Evolutionary conservation across 148 eudicot species (phyloP), one percentile per base, ranked within the genome.

Genomic region (Rhododendron kiyosumense): DNA sequence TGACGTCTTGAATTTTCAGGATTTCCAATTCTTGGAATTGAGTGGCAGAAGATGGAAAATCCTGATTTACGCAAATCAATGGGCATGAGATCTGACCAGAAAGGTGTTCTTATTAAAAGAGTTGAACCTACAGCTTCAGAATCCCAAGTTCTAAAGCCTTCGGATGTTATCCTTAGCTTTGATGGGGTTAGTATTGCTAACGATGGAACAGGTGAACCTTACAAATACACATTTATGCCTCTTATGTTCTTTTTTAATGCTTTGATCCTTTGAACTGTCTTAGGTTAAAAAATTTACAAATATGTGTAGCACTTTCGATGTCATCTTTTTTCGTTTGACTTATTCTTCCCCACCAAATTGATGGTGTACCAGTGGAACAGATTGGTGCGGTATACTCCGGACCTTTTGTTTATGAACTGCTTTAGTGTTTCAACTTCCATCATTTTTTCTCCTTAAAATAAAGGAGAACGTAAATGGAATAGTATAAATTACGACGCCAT

Each of bases 41-140:
- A 91, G 88, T 89, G 93, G 91, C 92, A 91, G 77, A 91, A 86
- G 87, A 91, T 89, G 93, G 91, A 89, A 84, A 91, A 89, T 76
- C 90, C 91, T 65, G 93, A 91, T 81, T 85, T 89, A 24, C 93
- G 93, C 20, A 51, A 79, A 51, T 85, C 91, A 28, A 87, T 88
- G 87, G 90, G 93, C 36, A 91, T 91, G 93, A 81, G 77, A 20
- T n/a, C 81, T 15, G 82, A 89, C 78, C 91, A 91, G 83, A 89
- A 91, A 67, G 93, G 93, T 81, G 90, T 91, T 20, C 90, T 90
- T 52, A 81, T 91, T 32, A 85, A 86, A 85, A 86, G 93, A 88
- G 36, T 91, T 87, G 91, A 91, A 51, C 93, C 93, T 81, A 89
- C 93, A 80, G 88, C 91, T 80, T 90, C 89, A 15, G 93, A 85